Conservation (phyloP, 108 stramenopile species). For the Skeletonema menzelii region DNA sequence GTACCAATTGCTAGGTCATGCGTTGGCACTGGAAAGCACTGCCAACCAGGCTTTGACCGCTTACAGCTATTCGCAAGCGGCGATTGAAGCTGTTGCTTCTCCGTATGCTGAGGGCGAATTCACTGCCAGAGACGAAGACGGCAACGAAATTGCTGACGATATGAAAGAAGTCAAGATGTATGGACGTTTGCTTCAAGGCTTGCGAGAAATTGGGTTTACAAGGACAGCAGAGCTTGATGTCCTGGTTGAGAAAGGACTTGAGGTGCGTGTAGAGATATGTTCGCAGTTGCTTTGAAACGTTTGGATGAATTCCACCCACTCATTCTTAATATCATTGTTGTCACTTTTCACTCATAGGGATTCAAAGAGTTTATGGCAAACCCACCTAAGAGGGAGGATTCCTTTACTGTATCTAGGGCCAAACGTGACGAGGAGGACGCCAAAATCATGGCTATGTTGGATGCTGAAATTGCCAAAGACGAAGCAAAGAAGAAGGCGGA, state of each 20-base stretch:
- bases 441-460: conserved; percentile 25
- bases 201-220: conserved; percentile 74
- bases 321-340: not conserved
- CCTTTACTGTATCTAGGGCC: not conserved
- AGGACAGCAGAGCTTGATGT: conserved; percentile 78
- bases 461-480: conserved; percentile 13
- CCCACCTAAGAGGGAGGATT: conserved; percentile 19
- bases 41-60: conserved; percentile 40
- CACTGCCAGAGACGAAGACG: conserved; percentile 11
- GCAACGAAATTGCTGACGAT: conserved; percentile 18
- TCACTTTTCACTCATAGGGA: conserved; percentile 7
- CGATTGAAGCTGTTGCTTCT: conserved; percentile 4
- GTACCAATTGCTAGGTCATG: conserved; percentile 63
- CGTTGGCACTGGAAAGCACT: conserved; percentile 65
- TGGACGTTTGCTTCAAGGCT: conserved; percentile 56
- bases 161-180: conserved; percentile 43
- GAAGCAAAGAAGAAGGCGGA: conserved; percentile 12
- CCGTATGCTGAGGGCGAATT: conserved; percentile 15
- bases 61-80: conserved; percentile 10
- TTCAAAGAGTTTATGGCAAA: conserved; percentile 26
- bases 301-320: not conserved
- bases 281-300: not conserved
- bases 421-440: conserved; percentile 17
- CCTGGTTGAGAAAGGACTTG: conserved; percentile 58
- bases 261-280: conserved; percentile 23